Evolutionary conservation across 805 yeast species (phyloP).

Genomic region (Kazachstania viticola): DNA sequence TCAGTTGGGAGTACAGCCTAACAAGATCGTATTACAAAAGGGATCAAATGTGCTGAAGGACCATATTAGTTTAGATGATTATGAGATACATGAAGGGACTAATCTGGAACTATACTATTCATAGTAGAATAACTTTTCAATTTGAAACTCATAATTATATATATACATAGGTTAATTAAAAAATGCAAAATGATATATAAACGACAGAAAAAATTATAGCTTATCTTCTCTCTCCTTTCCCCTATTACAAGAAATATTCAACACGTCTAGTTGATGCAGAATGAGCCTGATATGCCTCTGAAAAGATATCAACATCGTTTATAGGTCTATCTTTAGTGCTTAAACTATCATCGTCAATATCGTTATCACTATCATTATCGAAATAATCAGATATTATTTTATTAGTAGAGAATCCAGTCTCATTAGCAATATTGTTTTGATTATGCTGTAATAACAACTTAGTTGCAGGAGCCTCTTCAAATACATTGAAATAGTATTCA

Average conservation of each 20-base stretch:
- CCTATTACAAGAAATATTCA: slow-evolving; percentile 23
- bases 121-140: no score
- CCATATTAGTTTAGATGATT: slow-evolving; percentile 86
- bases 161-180: not conserved
- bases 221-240: no score
- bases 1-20: slow-evolving; percentile 65
- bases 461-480: slow-evolving; percentile 95
- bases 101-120: slow-evolving; percentile 75
- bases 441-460: slow-evolving; percentile 27
- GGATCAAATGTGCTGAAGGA: slow-evolving; percentile 80
- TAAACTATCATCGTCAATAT: not conserved
- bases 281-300: slow-evolving; percentile 26
- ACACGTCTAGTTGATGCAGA: slow-evolving; percentile 25
- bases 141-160: not conserved
- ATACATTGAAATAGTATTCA: slow-evolving; percentile 71
- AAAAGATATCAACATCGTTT: slow-evolving; percentile 17
- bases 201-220: no score
- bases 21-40: slow-evolving; percentile 59
- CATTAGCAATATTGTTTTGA: slow-evolving; percentile 14
- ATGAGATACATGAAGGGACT: slow-evolving; percentile 84
- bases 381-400: slow-evolving; percentile 9
- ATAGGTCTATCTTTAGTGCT: not conserved
- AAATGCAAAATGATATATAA: not conserved
- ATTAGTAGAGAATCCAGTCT: slow-evolving; percentile 2
- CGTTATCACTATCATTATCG: slow-evolving; percentile 2